Evolutionary conservation across 2,329 filamentous ascomycete genomes (phyloP).

Genomic region (Gaeumannomyces sp.): DNA sequence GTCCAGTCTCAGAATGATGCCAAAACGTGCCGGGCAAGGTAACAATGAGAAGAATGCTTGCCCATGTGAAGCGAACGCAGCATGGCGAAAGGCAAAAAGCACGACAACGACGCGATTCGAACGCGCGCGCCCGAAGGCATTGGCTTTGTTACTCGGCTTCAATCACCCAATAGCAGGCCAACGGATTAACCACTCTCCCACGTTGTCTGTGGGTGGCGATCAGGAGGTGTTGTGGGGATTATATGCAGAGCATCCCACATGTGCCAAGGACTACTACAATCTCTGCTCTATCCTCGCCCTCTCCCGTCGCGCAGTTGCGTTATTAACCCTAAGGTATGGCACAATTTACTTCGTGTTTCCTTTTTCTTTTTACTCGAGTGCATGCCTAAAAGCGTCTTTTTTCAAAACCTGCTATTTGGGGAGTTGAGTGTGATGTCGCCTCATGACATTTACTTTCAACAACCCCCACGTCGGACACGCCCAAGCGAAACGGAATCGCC

Average conservation of each 20-base stretch:
- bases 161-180: constrained; percentile 16
- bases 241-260: constrained; percentile 12
- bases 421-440: too few species aligned
- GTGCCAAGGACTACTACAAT: too few species aligned
- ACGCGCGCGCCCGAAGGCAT: neutral
- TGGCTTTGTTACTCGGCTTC: neutral
- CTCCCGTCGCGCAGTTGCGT: too few species aligned
- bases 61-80: too few species aligned
- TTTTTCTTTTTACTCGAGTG: too few species aligned
- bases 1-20: too few species aligned
- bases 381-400: too few species aligned
- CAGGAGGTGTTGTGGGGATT: neutral
- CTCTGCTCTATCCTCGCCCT: neutral
- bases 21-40: too few species aligned
- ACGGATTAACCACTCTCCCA: constrained; percentile 7
- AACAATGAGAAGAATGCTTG: neutral
- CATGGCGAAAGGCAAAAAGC: neutral
- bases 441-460: neutral
- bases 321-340: too few species aligned
- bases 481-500: neutral
- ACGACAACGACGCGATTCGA: neutral
- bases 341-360: too few species aligned
- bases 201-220: neutral
- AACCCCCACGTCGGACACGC: neutral
- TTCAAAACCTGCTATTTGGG: too few species aligned